Evolutionary conservation across 2,329 filamentous ascomycete species (phyloP).

Genomic region (Colletotrichum destructivum): DNA sequence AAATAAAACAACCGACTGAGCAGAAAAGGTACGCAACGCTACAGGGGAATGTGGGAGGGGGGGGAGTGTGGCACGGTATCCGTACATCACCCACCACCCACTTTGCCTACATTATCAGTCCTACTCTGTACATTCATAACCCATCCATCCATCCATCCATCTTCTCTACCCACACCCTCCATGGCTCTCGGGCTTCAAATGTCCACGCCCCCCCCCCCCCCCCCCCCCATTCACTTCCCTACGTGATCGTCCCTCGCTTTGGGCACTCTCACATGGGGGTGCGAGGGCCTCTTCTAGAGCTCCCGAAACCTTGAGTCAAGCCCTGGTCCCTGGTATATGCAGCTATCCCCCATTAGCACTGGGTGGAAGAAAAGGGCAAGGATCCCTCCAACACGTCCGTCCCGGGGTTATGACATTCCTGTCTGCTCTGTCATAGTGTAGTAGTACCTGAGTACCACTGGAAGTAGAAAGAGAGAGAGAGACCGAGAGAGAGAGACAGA

Average conservation of each 20-base stretch:
- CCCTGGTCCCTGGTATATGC: conserved; percentile 43
- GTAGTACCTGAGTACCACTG: too few relatives aligned
- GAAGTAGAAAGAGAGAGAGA: too few relatives aligned
- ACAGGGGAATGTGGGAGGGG: conserved; percentile 15
- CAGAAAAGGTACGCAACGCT: conserved; percentile 31
- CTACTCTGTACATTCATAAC: neutral
- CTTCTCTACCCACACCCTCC: conserved; percentile 11
- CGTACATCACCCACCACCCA: conserved; percentile 7
- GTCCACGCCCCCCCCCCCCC: conserved; percentile 9
- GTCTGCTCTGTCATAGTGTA: neutral
- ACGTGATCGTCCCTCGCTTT: conserved; percentile 42
- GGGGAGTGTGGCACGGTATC: conserved; percentile 19
- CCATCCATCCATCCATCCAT: conserved; percentile 11
- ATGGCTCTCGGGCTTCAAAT: conserved; percentile 39
- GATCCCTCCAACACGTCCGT: conserved; percentile 41
- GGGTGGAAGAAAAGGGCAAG: conserved; percentile 12
- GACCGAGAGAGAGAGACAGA: too few relatives aligned
- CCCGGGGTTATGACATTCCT: conserved; percentile 43
- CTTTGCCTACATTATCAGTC: neutral
- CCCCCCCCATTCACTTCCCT: conserved; percentile 37
- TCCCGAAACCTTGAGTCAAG: conserved; percentile 44
- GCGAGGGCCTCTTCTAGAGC: conserved; percentile 31
- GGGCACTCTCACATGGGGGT: conserved; percentile 41
- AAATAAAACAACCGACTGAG: conserved; percentile 8
- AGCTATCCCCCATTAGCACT: conserved; percentile 41